phyloP scores from a whole-genome alignment of 805 yeast genomes.

The Wickerhamiella shivajii region DNA sequence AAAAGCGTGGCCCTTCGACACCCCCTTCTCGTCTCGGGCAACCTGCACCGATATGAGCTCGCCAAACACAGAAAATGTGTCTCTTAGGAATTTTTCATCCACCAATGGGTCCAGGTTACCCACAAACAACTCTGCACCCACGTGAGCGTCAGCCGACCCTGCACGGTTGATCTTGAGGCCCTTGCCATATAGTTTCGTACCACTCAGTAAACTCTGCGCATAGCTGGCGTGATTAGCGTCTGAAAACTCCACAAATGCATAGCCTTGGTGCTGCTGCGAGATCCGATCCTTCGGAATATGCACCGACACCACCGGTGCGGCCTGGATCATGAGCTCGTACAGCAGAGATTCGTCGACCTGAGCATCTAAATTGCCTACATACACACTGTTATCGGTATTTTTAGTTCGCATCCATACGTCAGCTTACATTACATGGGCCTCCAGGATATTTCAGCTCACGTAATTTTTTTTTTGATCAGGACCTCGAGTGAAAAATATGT shows the following conservation, averaged over 20 bases:
- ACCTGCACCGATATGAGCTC: constrained; percentile 22
- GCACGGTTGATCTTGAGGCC: constrained; percentile 44
- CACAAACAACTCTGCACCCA: constrained; percentile 57
- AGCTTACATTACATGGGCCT: no score
- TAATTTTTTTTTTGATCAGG: no score
- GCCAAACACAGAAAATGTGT: constrained; percentile 61
- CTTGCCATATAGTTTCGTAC: constrained; percentile 47
- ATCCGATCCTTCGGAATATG: constrained; percentile 71
- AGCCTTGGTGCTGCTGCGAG: constrained; percentile 62
- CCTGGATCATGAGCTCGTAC: constrained; percentile 73
- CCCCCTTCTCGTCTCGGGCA: constrained; percentile 35
- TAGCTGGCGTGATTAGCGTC: constrained; percentile 53
- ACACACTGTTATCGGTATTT: constrained; percentile 28
- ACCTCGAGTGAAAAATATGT: no score
- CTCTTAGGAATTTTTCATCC: constrained; percentile 41
- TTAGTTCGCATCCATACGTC: no score
- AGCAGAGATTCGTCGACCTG: constrained; percentile 55
- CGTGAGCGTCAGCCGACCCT: constrained; percentile 25
- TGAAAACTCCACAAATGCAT: constrained; percentile 68
- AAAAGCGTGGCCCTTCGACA: constrained; percentile 51
- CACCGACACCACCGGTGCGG: constrained; percentile 59
- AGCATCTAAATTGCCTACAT: constrained; percentile 71
- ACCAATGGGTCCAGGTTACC: constrained; percentile 54
- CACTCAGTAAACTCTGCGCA: constrained; percentile 43
- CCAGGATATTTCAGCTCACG: no score